Evolutionary conservation across 116 monocot species (phyloP).

Genomic region (Phalaenopsis hybrid): DNA sequence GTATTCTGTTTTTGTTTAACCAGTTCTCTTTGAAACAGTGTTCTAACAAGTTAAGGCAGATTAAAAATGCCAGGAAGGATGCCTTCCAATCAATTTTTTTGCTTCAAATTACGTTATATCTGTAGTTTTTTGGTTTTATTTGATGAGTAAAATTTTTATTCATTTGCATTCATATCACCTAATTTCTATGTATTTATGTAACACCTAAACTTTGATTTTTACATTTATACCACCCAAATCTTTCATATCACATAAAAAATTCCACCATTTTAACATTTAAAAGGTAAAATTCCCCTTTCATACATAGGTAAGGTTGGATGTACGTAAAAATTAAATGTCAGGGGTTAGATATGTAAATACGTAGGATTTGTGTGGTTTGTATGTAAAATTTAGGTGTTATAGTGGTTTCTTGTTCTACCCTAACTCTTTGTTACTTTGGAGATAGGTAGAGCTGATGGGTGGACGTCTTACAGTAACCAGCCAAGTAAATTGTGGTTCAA

Average conservation of each 20-base stretch:
- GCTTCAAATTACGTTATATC: background rate
- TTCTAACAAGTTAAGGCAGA: background rate
- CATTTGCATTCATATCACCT: background rate
- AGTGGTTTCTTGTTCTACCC: no score
- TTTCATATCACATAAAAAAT: no score
- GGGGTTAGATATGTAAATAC: no score
- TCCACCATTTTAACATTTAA: no score
- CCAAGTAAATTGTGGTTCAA: constrained; percentile 54
- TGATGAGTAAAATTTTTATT: background rate
- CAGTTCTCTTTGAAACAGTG: background rate
- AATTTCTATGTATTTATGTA: background rate
- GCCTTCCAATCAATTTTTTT: background rate
- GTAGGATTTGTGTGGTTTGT: no score
- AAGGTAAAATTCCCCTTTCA: no score
- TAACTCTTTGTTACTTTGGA: constrained; percentile 8
- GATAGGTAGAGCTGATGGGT: constrained; percentile 73
- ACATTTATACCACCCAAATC: no score
- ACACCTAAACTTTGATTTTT: background rate
- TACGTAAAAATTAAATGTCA: no score
- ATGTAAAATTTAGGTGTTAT: no score
- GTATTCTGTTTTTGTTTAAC: background rate
- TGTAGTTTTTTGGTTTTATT: background rate
- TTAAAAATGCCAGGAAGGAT: background rate
- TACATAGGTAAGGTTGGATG: no score
- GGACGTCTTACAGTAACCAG: constrained; percentile 60